Base-by-base conservation (phyloP, 192 early-diverging fungal genomes). In the Umbelopsis sp. region DNA sequence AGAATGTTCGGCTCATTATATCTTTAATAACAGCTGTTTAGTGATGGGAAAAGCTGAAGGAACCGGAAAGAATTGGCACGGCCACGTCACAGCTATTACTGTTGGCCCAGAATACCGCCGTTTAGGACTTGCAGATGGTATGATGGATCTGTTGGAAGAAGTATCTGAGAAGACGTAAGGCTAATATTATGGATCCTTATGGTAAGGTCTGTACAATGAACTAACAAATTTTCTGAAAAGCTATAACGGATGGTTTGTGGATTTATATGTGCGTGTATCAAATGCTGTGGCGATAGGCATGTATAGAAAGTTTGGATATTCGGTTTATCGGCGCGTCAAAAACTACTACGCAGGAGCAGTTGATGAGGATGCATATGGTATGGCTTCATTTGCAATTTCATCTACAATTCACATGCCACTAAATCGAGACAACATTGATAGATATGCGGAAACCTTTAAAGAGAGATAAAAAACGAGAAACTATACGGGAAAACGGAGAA, bases 41-140 rank as follows among this genome's bases (percentile, higher is more conserved):
- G 91, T 96, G 20, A 97, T 99, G 93, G 95, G 95, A 37, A 99
- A 99, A 74, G 93, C 94, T 13, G 97, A 99, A 75, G 97, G 96
- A 61, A 83, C 78, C 1, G 88, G 85, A 41, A 88, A 90, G 67
- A 85, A 92, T 30, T 98, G 96, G 96, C 97, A 99, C 75, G 97
- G 97, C 7, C 97, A 99, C 73, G 97, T 99, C 33, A 97, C 97
- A 2, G 97, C 97, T 10, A 85, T 99, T 41, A 98, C 97, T 6
- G 97, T 99, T 0, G 93, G 93, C 0, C 95, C 97, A 18, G 95
- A 97, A 74, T 98, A 91, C 74, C 91, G 97, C 45, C 87, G 96
- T 13, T 78, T 98, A 71, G 95, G 96, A 5, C 87, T 99, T 0
- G 97, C 94, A 6, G 85, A 91, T 49, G 85, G 88, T 12, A 88